These are phyloP conservation scores for Colletotrichum incanum DNA, from an alignment of 2,329 filamentous ascomycete species.

Conservation along the genomic window DNA sequence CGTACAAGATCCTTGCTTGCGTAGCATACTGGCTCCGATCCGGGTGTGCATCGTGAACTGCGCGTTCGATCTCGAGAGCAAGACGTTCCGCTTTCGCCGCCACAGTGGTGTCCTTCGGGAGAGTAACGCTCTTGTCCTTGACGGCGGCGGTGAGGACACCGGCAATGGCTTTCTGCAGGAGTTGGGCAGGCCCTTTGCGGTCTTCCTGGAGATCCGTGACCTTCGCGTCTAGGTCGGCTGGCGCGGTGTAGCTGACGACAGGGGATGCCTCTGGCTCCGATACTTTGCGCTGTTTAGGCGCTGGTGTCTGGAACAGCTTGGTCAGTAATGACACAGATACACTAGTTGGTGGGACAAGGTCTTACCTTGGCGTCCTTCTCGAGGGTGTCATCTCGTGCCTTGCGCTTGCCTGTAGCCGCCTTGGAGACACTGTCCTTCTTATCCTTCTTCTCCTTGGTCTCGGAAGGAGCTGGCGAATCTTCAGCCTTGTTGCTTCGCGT, in stretches of 20 bases:
- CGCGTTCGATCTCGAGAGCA: slow-evolving; percentile 85
- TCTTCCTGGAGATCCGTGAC: slow-evolving; percentile 72
- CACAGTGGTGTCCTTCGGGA: slow-evolving; percentile 75
- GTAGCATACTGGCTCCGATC: slow-evolving; percentile 67
- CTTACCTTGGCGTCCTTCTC: slow-evolving; percentile 67
- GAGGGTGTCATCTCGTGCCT: slow-evolving; percentile 70
- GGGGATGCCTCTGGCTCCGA: slow-evolving; percentile 64
- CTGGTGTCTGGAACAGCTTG: slow-evolving; percentile 53
- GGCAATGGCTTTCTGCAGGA: slow-evolving; percentile 78
- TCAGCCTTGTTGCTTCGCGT: slow-evolving; percentile 50
- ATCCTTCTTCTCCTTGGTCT: slow-evolving; percentile 62
- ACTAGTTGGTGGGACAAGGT: neutral
- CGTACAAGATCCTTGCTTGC: slow-evolving; percentile 82
- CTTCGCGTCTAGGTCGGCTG: slow-evolving; percentile 65
- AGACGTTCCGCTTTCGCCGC: slow-evolving; percentile 78
- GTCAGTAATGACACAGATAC: slow-evolving; percentile 6
- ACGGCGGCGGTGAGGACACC: slow-evolving; percentile 77
- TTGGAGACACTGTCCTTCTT: slow-evolving; percentile 62
- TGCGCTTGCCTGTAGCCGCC: slow-evolving; percentile 67
- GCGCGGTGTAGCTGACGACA: slow-evolving; percentile 62
- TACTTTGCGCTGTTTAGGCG: slow-evolving; percentile 69
- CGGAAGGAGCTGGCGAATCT: slow-evolving; percentile 58
- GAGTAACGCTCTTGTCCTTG: slow-evolving; percentile 74
- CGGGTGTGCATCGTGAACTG: slow-evolving; percentile 71
- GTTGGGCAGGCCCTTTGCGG: slow-evolving; percentile 79